Evolutionary conservation across 495 filamentous ascomycete species (phyloP).

Genomic region (Daldinia decipiens): DNA sequence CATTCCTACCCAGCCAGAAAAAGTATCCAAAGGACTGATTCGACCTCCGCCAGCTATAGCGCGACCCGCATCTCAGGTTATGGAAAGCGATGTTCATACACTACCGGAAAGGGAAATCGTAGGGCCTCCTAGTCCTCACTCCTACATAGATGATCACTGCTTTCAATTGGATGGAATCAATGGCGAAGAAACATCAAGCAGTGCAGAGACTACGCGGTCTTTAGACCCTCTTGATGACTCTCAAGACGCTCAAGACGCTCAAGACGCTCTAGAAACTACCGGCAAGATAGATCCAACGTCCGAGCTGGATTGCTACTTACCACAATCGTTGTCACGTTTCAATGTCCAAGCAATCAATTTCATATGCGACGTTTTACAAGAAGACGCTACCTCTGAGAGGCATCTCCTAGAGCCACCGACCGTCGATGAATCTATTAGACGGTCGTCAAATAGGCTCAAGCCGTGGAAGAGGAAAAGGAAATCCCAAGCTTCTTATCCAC

Average conservation of each 20-base stretch:
- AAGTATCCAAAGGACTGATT: conserved; percentile 49
- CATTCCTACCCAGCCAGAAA: conserved; percentile 48
- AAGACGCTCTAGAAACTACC: conserved; percentile 1
- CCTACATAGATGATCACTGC: conserved; percentile 28
- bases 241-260: conserved; percentile 17
- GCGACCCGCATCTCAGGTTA: conserved; percentile 52
- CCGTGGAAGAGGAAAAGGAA: conserved; percentile 53
- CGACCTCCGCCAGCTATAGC: conserved; percentile 49
- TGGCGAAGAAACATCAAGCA: conserved; percentile 40
- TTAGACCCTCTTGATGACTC: conserved; percentile 34
- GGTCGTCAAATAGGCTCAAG: conserved; percentile 47
- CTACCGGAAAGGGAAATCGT: conserved; percentile 6
- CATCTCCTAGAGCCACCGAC: conserved; percentile 57
- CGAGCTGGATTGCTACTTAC: conserved; percentile 53
- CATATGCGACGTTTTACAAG: conserved; percentile 62
- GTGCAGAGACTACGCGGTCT: conserved; percentile 33
- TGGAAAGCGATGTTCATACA: conserved; percentile 32
- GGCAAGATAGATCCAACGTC: conserved; percentile 46
- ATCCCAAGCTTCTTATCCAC: conserved; percentile 42
- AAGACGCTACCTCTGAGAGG: conserved; percentile 59
- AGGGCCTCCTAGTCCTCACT: conserved; percentile 19
- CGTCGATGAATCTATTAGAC: conserved; percentile 38
- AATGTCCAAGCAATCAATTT: conserved; percentile 61
- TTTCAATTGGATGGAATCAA: conserved; percentile 26
- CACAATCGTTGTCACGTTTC: conserved; percentile 56